These are phyloP conservation scores for Camelina laxa DNA, from an alignment of 345 rosid genomes.

Conservation along the genomic window DNA sequence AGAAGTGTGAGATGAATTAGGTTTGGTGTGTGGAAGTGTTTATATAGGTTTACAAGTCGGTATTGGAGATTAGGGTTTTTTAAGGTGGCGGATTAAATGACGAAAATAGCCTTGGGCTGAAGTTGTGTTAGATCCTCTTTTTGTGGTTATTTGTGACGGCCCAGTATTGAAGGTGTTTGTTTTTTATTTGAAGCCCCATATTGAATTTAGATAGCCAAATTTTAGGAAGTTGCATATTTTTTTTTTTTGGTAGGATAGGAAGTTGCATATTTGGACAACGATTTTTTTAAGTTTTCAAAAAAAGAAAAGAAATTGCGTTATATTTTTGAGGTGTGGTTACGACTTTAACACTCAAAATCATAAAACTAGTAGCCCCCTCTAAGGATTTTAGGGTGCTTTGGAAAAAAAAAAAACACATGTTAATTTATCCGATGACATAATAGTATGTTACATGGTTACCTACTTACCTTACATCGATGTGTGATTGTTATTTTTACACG, in stretches of 20 bases:
- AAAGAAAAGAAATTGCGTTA: background rate
- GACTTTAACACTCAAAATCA: background rate
- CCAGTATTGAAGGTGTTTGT: background rate
- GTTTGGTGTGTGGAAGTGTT: background rate
- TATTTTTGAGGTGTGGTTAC: background rate
- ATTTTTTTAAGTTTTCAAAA: background rate
- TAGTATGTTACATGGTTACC: too few relatives aligned
- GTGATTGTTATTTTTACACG: too few relatives aligned
- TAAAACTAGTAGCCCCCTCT: too few relatives aligned
- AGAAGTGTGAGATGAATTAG: background rate
- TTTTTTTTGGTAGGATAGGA: too few relatives aligned
- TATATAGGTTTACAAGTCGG: conserved; percentile 20
- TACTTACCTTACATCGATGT: too few relatives aligned
- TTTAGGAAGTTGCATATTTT: too few relatives aligned
- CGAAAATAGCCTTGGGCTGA: conserved; percentile 28
- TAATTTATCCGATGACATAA: background rate
- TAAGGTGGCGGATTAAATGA: background rate
- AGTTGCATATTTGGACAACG: too few relatives aligned
- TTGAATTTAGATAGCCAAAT: background rate
- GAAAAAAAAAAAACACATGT: too few relatives aligned
- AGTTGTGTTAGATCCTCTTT: background rate
- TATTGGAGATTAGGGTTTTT: conserved; percentile 35
- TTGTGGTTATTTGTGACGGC: background rate
- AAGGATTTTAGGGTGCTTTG: background rate
- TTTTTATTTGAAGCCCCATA: background rate